Conservation (phyloP, 805 yeast species). For the Naumovozyma dairenensis region DNA sequence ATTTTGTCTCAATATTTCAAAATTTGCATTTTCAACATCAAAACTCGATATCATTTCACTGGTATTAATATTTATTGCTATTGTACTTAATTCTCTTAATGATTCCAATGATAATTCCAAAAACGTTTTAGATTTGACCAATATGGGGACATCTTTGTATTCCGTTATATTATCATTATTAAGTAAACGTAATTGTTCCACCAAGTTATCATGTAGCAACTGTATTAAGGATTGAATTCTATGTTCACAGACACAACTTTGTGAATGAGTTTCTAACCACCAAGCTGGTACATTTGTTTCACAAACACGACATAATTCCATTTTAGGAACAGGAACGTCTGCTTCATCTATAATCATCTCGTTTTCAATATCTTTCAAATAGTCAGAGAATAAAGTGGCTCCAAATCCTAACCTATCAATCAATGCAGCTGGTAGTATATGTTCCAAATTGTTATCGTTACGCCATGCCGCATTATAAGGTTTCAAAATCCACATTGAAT, state of each 20-base stretch:
- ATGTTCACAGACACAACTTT: slow-evolving; percentile 78
- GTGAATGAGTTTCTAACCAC: slow-evolving; percentile 92
- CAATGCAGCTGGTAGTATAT: slow-evolving; percentile 49
- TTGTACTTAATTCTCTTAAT: slow-evolving; percentile 54
- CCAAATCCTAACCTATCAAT: slow-evolving; percentile 83
- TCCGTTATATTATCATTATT: slow-evolving; percentile 28
- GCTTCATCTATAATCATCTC: slow-evolving; percentile 53
- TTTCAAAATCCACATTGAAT: slow-evolving; percentile 88
- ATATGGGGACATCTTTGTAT: slow-evolving; percentile 46
- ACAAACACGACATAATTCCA: slow-evolving; percentile 83
- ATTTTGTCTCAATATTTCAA: neutral
- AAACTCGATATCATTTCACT: slow-evolving; percentile 38
- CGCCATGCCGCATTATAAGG: slow-evolving; percentile 44
- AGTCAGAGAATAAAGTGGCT: slow-evolving; percentile 69
- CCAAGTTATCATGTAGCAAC: slow-evolving; percentile 59
- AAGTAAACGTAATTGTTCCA: slow-evolving; percentile 58
- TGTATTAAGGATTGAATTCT: slow-evolving; percentile 70
- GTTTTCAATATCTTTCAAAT: slow-evolving; percentile 54
- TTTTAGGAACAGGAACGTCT: slow-evolving; percentile 67
- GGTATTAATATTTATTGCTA: slow-evolving; percentile 62
- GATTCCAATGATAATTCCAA: slow-evolving; percentile 8
- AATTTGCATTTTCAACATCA: neutral
- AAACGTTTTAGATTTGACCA: slow-evolving; percentile 9
- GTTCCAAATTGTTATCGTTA: slow-evolving; percentile 1
- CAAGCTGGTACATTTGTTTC: slow-evolving; percentile 87